Conservation (phyloP, 2,329 filamentous ascomycete genomes). For the Nemania sp. region DNA sequence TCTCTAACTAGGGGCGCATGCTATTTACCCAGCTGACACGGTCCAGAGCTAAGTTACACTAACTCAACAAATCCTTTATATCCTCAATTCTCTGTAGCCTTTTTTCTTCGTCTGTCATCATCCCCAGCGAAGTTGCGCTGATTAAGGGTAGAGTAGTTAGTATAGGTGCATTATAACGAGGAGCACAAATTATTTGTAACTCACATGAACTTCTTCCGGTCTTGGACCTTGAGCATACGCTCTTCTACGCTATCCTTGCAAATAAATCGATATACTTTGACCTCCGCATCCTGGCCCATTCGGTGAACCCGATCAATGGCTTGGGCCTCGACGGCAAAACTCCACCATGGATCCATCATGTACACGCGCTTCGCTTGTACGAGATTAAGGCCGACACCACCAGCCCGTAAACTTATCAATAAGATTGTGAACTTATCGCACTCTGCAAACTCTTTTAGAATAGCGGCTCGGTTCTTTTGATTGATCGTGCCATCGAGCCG, state of each 20-base stretch:
- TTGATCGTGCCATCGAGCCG: conserved; percentile 92
- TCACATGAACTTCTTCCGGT: conserved; percentile 95
- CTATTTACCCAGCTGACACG: neutral
- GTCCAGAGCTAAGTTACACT: conserved; percentile 28
- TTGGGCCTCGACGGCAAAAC: conserved; percentile 94
- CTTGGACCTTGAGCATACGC: conserved; percentile 92
- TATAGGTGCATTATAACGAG: neutral
- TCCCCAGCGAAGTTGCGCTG: conserved; percentile 92
- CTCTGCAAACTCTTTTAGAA: conserved; percentile 78
- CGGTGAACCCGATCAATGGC: conserved; percentile 97
- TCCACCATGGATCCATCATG: conserved; percentile 99
- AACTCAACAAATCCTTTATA: conserved; percentile 88
- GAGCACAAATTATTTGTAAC: conserved; percentile 54
- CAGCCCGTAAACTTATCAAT: conserved; percentile 86
- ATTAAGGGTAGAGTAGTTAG: conserved; percentile 11
- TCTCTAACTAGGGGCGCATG: neutral
- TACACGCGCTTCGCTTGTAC: conserved; percentile 90
- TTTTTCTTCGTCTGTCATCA: conserved; percentile 96
- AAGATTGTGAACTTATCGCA: conserved; percentile 76
- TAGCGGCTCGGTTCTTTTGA: conserved; percentile 84
- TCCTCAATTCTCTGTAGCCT: conserved; percentile 91
- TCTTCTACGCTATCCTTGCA: conserved; percentile 93
- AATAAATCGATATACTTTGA: conserved; percentile 88
- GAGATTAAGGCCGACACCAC: conserved; percentile 93
- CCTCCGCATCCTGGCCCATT: conserved; percentile 91